Evolutionary conservation across 2,329 filamentous ascomycete species (phyloP).

Genomic region (Diplodia seriata): DNA sequence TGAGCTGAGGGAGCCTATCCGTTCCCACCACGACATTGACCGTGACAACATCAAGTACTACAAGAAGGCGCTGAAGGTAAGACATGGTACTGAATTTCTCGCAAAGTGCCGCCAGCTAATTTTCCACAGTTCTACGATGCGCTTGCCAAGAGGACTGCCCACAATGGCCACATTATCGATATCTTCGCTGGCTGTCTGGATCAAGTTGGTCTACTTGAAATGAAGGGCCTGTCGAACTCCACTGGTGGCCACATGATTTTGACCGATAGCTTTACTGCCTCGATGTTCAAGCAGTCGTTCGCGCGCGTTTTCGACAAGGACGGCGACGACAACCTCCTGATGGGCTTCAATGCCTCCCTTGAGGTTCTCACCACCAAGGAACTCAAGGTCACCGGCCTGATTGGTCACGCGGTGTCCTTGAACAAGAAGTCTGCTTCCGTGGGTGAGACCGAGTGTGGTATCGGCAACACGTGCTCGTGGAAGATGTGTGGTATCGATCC

Average conservation of each 20-base stretch:
- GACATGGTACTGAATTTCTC: conserved; percentile 34
- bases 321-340: conserved; percentile 88
- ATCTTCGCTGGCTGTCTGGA: conserved; percentile 98
- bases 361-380: conserved; percentile 98
- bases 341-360: conserved; percentile 97
- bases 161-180: conserved; percentile 97
- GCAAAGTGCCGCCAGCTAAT: conserved; percentile 33
- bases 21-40: conserved; percentile 98
- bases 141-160: conserved; percentile 89
- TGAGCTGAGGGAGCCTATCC: conserved; percentile 93
- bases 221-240: conserved; percentile 96
- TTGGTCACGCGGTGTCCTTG: conserved; percentile 93
- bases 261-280: conserved; percentile 97
- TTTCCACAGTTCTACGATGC: conserved; percentile 82
- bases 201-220: conserved; percentile 94
- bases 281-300: conserved; percentile 99
- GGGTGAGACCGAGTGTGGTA: conserved; percentile 96
- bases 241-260: conserved; percentile 98
- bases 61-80: conserved; percentile 95
- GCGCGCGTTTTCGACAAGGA: conserved; percentile 97
- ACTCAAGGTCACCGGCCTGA: conserved; percentile 95
- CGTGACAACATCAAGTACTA: conserved; percentile 99
- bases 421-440: conserved; percentile 99
- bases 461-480: conserved; percentile 98
- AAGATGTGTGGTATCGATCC: conserved; percentile 99